These are phyloP conservation scores for Sclerotinia minor DNA, from an alignment of 2,329 filamentous ascomycete genomes.

Conservation along the genomic window DNA sequence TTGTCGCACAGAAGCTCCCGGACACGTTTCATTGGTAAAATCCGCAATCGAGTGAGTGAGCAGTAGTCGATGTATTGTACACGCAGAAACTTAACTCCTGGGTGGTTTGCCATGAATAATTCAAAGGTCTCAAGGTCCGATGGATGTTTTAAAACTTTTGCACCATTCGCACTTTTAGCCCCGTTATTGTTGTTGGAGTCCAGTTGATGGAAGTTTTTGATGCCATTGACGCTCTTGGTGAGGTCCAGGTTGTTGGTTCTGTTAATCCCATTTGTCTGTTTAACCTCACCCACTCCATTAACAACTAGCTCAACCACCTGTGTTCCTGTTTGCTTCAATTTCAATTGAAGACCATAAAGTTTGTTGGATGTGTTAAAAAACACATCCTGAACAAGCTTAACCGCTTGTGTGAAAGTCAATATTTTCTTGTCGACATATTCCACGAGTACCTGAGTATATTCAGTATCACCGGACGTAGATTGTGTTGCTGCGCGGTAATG, in stretches of 20 bases:
- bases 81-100: slow-evolving; percentile 64
- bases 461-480: neutral
- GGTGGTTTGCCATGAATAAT: slow-evolving; percentile 51
- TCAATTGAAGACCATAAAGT: slow-evolving; percentile 65
- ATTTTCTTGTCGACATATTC: slow-evolving; percentile 67
- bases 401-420: slow-evolving; percentile 61
- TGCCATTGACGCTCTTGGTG: neutral
- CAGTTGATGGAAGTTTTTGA: neutral
- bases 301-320: neutral
- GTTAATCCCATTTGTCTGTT: neutral
- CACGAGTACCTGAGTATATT: slow-evolving; percentile 56
- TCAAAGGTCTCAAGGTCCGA: slow-evolving; percentile 36
- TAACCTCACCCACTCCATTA: neutral
- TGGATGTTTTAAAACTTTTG: neutral
- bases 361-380: slow-evolving; percentile 76
- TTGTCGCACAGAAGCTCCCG: slow-evolving; percentile 46
- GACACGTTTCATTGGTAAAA: slow-evolving; percentile 64
- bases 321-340: slow-evolving; percentile 36
- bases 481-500: no score
- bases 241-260: neutral
- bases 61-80: slow-evolving; percentile 80
- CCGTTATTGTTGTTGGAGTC: neutral
- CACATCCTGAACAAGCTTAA: slow-evolving; percentile 63
- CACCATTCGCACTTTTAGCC: neutral
- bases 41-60: slow-evolving; percentile 63